phyloP scores from a whole-genome alignment of 1,284 basidiomycete genomes.

The Trichosporon faecale region DNA sequence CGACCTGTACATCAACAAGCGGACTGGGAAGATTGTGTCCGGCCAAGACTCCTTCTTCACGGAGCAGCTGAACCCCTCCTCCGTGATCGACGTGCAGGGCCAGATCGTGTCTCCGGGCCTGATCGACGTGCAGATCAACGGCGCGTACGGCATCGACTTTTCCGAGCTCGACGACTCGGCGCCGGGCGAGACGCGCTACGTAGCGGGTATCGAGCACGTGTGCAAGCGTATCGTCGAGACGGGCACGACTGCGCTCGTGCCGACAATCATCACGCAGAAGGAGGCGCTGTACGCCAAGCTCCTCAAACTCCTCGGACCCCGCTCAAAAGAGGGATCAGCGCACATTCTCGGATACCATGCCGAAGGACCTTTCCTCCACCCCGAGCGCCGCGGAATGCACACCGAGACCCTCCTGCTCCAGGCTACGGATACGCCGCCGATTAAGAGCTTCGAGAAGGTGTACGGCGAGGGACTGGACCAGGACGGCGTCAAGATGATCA shows the following conservation, averaged over 20 bases:
- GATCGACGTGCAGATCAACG: constrained; percentile 70
- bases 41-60: constrained; percentile 37
- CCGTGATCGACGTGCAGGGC: constrained; percentile 51
- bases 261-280: constrained; percentile 61
- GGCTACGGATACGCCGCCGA: constrained; percentile 49
- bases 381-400: constrained; percentile 73
- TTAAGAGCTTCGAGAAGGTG: constrained; percentile 63
- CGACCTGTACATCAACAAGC: constrained; percentile 40
- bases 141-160: constrained; percentile 86
- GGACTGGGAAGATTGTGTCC: constrained; percentile 36
- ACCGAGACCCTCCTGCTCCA: constrained; percentile 64
- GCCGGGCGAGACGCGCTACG: constrained; percentile 64
- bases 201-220: constrained; percentile 65
- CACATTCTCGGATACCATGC: constrained; percentile 80
- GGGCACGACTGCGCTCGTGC: constrained; percentile 74
- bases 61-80: constrained; percentile 20
- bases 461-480: constrained; percentile 59
- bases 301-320: constrained; percentile 53
- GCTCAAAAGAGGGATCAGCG: constrained; percentile 50
- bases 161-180: constrained; percentile 63
- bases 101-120: constrained; percentile 76
- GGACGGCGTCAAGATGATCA: constrained; percentile 74
- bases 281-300: constrained; percentile 49
- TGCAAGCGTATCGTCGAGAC: constrained; percentile 76
- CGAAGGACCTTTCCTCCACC: constrained; percentile 76